These are phyloP conservation scores for Hymenoscyphus fraxineus DNA, from an alignment of 2,329 filamentous ascomycete genomes.

Conservation along the genomic window DNA sequence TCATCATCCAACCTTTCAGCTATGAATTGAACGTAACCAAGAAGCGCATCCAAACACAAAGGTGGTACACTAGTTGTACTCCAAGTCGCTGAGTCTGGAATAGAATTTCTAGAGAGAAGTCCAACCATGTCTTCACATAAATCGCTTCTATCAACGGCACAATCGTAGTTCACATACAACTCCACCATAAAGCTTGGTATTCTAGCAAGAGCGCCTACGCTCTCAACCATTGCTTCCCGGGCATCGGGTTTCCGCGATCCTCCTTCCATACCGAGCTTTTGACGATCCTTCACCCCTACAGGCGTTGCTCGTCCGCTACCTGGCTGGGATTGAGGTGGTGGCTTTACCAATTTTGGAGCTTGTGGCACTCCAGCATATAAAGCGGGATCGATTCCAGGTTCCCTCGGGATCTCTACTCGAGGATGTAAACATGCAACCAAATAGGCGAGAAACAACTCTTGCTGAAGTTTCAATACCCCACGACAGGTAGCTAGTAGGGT, in stretches of 20 bases:
- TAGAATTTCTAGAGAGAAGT: slow-evolving; percentile 84
- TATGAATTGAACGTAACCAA: slow-evolving; percentile 89
- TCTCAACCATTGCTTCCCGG: slow-evolving; percentile 97
- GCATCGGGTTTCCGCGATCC: slow-evolving; percentile 90
- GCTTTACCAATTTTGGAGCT: slow-evolving; percentile 81
- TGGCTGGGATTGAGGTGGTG: slow-evolving; percentile 61
- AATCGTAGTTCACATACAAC: slow-evolving; percentile 97
- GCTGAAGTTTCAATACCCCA: slow-evolving; percentile 86
- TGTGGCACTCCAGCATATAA: slow-evolving; percentile 93
- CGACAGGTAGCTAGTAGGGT: slow-evolving; percentile 89
- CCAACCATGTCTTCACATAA: slow-evolving; percentile 95
- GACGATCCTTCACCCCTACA: slow-evolving; percentile 85
- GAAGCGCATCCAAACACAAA: slow-evolving; percentile 83
- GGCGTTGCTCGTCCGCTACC: slow-evolving; percentile 83
- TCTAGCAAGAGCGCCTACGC: slow-evolving; percentile 82
- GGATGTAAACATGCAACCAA: slow-evolving; percentile 91
- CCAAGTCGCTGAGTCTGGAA: slow-evolving; percentile 97
- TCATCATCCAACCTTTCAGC: slow-evolving; percentile 77
- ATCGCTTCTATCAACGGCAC: slow-evolving; percentile 85
- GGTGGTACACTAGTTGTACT: slow-evolving; percentile 98
- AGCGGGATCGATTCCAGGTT: slow-evolving; percentile 83
- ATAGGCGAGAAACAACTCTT: slow-evolving; percentile 94
- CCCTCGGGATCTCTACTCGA: slow-evolving; percentile 86
- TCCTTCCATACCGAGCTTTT: slow-evolving; percentile 88
- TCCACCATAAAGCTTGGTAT: slow-evolving; percentile 95